Evolutionary conservation across 768 basidiomycete species (phyloP).

Genomic region (Mycena indigotica): DNA sequence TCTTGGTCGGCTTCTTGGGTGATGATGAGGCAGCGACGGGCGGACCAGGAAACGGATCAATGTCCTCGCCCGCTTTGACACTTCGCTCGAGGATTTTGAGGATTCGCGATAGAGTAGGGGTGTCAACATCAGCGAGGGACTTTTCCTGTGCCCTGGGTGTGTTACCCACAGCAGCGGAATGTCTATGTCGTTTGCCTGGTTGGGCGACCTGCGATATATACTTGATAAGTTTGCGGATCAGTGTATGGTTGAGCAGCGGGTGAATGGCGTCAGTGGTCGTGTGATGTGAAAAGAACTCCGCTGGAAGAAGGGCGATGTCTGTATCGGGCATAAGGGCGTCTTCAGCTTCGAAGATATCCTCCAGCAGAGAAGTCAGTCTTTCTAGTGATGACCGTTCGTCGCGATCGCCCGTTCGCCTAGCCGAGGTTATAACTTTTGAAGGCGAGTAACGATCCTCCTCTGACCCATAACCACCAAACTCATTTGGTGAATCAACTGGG

Average conservation of each 20-base stretch:
- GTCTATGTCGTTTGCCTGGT: conserved; percentile 69
- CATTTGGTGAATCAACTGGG: conserved; percentile 36
- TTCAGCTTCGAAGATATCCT: conserved; percentile 84
- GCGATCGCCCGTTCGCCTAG: conserved; percentile 67
- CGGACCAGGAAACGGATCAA: conserved; percentile 63
- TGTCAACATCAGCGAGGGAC: conserved; percentile 66
- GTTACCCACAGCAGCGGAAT: conserved; percentile 41
- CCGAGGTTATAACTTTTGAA: conserved; percentile 41
- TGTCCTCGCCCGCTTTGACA: conserved; percentile 72
- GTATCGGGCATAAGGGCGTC: conserved; percentile 66
- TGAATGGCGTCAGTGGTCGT: conserved; percentile 56
- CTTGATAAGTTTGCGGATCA: conserved; percentile 71
- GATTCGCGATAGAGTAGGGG: conserved; percentile 58
- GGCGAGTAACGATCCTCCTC: conserved; percentile 46
- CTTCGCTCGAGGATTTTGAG: conserved; percentile 80
- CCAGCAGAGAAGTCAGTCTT: conserved; percentile 73
- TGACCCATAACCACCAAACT: conserved; percentile 63
- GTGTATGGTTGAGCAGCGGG: conserved; percentile 58
- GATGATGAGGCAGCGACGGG: conserved; percentile 41
- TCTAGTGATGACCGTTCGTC: conserved; percentile 81
- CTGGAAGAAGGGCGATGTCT: conserved; percentile 51
- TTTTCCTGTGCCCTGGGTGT: conserved; percentile 56
- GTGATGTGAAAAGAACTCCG: conserved; percentile 62
- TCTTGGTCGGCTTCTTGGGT: conserved; percentile 34
- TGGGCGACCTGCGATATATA: conserved; percentile 67